These are phyloP conservation scores for Picochlorum costavermella DNA, from an alignment of 139 green algal species.

Conservation along the genomic window DNA sequence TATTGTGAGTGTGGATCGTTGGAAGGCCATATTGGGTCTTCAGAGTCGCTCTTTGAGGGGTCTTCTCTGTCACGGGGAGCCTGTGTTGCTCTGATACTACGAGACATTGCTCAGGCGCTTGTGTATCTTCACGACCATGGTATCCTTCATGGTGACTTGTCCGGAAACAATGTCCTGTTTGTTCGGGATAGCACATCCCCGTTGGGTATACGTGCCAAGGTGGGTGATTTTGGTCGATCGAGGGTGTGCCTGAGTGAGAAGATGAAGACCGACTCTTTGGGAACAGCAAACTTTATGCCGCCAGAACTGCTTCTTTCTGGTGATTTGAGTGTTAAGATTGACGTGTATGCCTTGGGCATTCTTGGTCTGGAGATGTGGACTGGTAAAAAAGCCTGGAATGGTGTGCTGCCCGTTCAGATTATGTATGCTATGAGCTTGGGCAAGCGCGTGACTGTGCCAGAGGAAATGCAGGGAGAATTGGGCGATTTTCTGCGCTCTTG, in stretches of 20 bases:
- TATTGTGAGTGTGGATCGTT: neutral
- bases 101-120: neutral
- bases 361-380: neutral
- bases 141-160: neutral
- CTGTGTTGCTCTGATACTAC: neutral
- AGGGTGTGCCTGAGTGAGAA: neutral
- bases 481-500: too few relatives aligned
- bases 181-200: neutral
- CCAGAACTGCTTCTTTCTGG: neutral
- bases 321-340: neutral
- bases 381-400: neutral
- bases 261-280: neutral
- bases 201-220: neutral
- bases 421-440: neutral
- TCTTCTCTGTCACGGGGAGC: neutral
- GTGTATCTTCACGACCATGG: neutral
- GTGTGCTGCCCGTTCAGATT: neutral
- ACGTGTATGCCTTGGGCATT: neutral
- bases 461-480: too few relatives aligned
- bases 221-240: neutral
- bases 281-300: neutral
- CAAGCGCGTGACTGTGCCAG: neutral
- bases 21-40: neutral
- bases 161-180: neutral
- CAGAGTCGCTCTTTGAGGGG: neutral